These are phyloP conservation scores for Lenzites betulinus DNA, from an alignment of 768 basidiomycete genomes.

Conservation along the genomic window DNA sequence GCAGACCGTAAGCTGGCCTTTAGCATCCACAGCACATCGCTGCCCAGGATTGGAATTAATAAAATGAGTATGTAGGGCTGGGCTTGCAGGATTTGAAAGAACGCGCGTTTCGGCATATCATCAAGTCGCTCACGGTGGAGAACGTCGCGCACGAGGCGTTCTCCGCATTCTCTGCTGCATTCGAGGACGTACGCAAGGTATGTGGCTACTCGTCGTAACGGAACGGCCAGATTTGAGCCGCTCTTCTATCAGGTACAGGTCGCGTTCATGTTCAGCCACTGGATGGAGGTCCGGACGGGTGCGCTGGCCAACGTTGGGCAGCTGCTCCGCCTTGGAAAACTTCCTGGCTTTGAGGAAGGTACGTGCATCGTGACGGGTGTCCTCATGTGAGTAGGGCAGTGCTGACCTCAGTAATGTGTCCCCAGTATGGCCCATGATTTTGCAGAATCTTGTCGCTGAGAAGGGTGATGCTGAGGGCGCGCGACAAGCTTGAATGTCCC, in stretches of 20 bases:
- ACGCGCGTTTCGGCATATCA: conserved; percentile 75
- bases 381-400: no score
- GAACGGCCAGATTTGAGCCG: background rate
- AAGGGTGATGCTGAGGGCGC: conserved; percentile 6
- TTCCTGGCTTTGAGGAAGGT: conserved; percentile 90
- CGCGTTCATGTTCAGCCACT: conserved; percentile 77
- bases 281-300: conserved; percentile 78
- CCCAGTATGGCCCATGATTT: conserved; percentile 68
- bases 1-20: conserved; percentile 66
- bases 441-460: conserved; percentile 47
- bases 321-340: conserved; percentile 79
- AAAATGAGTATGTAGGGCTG: conserved; percentile 49
- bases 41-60: background rate
- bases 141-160: conserved; percentile 89
- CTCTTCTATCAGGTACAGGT: conserved; percentile 55
- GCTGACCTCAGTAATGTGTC: background rate
- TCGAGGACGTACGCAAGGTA: conserved; percentile 79
- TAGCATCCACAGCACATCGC: background rate
- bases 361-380: conserved; percentile 9
- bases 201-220: background rate
- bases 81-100: conserved; percentile 73
- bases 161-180: conserved; percentile 80
- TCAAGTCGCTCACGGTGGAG: conserved; percentile 70
- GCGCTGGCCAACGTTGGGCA: conserved; percentile 84
- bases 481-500: background rate